A percentile compares a stretch with the other conserved stretches of the same genome.
phyloP scores from a whole-genome alignment of 164 flowering plant species.

The Piper betle region DNA sequence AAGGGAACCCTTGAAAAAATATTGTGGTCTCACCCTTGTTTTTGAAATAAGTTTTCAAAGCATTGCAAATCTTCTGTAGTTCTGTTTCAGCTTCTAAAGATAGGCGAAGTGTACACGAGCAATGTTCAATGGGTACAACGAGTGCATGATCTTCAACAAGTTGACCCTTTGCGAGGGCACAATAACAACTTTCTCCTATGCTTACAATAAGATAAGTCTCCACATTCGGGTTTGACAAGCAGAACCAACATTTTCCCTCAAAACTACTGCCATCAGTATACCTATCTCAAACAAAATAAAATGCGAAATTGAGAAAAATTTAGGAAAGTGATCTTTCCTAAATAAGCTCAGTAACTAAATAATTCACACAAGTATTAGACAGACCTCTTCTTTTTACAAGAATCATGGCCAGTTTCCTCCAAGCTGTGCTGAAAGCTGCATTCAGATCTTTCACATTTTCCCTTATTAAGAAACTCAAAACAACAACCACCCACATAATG shows the following conservation, averaged over 20 bases:
- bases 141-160: conserved; percentile 70
- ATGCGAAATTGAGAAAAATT: neutral
- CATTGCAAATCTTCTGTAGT: conserved; percentile 38
- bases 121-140: too few species aligned
- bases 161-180: conserved; percentile 88
- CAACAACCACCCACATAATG: conserved; percentile 73
- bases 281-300: conserved; percentile 28
- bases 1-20: conserved; percentile 69
- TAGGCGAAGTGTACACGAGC: conserved; percentile 22
- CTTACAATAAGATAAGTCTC: conserved; percentile 81
- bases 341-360: neutral
- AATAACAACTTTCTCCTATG: conserved; percentile 67
- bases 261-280: conserved; percentile 28
- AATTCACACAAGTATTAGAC: neutral
- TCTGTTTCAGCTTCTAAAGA: conserved; percentile 45
- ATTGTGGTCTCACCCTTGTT: conserved; percentile 57
- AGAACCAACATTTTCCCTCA: conserved; percentile 75
- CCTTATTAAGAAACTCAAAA: conserved; percentile 83
- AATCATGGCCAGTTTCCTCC: conserved; percentile 30
- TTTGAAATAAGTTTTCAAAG: conserved; percentile 49
- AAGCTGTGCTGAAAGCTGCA: conserved; percentile 72
- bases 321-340: neutral
- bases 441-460: conserved; percentile 83
- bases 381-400: conserved; percentile 45
- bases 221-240: conserved; percentile 76